Evolutionary conservation across 2,329 filamentous ascomycete species (phyloP), one percentile per base, ranked within the genome.

Genomic region (Apiospora hydei): DNA sequence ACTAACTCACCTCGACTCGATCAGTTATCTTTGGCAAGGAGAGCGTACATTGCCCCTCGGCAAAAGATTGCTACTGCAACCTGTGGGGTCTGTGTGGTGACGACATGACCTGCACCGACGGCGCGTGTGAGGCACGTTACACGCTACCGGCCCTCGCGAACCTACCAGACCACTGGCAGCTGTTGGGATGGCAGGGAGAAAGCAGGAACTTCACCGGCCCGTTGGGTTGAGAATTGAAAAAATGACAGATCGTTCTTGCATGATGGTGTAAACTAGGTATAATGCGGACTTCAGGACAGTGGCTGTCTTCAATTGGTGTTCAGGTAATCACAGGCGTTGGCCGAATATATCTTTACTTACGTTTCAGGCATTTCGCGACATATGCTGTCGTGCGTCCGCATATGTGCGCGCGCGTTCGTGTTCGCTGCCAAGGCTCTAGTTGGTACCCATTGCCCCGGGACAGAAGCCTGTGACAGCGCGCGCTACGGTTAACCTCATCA

Each of bases 51-150:
- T 93, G 91, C 74, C 91, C 91, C 0, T 82, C 83, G 24, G 89
- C 89, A 0, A 80, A 84, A 61, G 86, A 88, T 11, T 93, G 91
- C 78, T 93, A 93, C 78, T 93, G 91, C 81, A 88, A 90, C 57
- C 85, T 89, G 16, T 93, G 90, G 76, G 91, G 91, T 0, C 76
- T 91, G 43, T 93, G 91, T 79, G 77, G 82, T 69, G 70, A 84
- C 46, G 75, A 81, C 14, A 14, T 64, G 57, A 14, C 8, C 3
- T 86, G 84, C 76, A 78, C 82, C 1, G 78, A 82, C 26, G 82
- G 84, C 24, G 83, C 83, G 34, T 93, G 91, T 77, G 81, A 85
- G 6, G 85, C 85, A 2, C 86, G 89, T 71, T 93, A 92, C 77
- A 83, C 82, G 4, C 82, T 92, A 5, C 91, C 91, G 2, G 86